Evolutionary conservation across 164 flowering plant genomes (phyloP).

Genomic region (Aristolochia californica): DNA sequence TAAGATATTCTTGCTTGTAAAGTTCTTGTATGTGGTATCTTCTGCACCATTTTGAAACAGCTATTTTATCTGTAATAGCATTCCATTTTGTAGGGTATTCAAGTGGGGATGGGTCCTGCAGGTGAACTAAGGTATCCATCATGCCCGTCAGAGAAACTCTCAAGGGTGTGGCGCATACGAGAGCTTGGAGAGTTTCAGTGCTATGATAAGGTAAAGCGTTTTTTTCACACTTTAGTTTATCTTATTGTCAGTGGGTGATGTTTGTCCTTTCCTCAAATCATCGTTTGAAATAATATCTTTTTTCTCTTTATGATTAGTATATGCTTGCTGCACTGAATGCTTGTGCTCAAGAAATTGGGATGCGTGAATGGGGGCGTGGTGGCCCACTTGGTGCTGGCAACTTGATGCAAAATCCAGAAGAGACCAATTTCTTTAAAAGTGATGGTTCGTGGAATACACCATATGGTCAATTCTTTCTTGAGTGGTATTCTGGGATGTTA

Average conservation of each 20-base stretch:
- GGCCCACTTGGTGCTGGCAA: constrained; percentile 41
- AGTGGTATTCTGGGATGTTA: constrained; percentile 63
- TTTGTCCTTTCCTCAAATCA: background rate
- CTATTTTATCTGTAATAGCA: no score
- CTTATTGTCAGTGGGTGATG: background rate
- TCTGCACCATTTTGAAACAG: no score
- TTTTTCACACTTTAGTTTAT: no score
- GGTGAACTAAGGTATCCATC: constrained; percentile 80
- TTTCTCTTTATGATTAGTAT: constrained; percentile 26
- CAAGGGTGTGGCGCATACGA: constrained; percentile 27
- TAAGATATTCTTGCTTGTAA: constrained; percentile 11
- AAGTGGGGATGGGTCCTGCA: constrained; percentile 73
- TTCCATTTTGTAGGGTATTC: constrained; percentile 38
- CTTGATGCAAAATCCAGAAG: constrained; percentile 32
- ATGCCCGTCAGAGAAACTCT: constrained; percentile 28
- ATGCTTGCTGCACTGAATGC: constrained; percentile 57
- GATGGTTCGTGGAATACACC: constrained; percentile 49
- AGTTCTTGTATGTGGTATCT: background rate
- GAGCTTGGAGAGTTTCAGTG: constrained; percentile 72
- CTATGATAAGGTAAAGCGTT: constrained; percentile 52
- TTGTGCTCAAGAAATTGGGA: constrained; percentile 37
- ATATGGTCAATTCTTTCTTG: constrained; percentile 57
- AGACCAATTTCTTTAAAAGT: constrained; percentile 34
- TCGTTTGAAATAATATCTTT: background rate
- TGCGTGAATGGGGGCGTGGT: constrained; percentile 47